Conservation (phyloP, 208 protist species). For the Trichomonas tenax region DNA sequence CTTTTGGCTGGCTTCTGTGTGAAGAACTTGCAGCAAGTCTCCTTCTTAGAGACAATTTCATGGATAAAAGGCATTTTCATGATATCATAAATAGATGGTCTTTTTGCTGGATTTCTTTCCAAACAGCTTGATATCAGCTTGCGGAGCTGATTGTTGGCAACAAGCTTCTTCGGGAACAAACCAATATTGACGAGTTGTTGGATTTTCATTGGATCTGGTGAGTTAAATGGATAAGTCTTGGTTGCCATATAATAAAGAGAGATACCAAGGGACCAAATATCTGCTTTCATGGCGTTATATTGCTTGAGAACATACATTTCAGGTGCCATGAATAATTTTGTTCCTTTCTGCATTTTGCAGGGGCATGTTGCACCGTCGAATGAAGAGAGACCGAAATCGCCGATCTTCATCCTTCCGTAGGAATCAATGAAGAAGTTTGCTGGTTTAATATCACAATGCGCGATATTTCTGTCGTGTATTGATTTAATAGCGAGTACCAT, state of each 20-base stretch:
- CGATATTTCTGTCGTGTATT: neutral
- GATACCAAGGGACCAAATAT: constrained; percentile 52
- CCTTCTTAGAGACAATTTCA: neutral
- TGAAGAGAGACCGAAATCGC: neutral
- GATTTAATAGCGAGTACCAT: neutral
- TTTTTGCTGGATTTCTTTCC: constrained; percentile 16
- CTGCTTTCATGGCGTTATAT: constrained; percentile 34
- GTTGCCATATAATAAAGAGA: constrained; percentile 15
- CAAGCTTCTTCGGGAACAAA: neutral
- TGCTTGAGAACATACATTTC: neutral
- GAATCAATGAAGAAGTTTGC: neutral
- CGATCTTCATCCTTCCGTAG: neutral
- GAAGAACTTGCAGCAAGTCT: neutral
- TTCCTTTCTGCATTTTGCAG: neutral
- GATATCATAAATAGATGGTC: constrained; percentile 38
- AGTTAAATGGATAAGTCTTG: neutral
- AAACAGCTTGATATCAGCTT: neutral
- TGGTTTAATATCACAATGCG: neutral
- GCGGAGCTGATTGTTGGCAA: neutral
- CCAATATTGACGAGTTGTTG: neutral
- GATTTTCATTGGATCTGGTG: neutral
- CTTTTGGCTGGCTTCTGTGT: neutral
- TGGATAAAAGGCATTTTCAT: constrained; percentile 30
- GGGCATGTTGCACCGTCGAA: neutral
- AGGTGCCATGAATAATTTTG: neutral